Base-by-base conservation (phyloP, 306 rosid species). In the Dicorynia guianensis region DNA sequence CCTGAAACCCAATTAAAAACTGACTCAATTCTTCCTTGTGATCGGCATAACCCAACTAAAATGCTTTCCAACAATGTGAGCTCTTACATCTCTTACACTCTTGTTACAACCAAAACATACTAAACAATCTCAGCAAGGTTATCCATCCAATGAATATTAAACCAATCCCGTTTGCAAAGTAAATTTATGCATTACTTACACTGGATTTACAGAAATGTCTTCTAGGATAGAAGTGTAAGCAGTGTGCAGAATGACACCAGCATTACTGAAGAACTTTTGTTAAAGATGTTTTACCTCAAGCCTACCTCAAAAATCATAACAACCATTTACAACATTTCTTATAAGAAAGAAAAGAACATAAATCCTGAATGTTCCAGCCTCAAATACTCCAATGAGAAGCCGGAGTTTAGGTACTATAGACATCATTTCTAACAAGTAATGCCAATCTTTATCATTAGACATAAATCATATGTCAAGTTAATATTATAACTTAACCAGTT, bases 101-200 rank as follows among this genome's bases (percentile, higher is more conserved):
- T 63, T 56, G 63, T 47, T 35, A 50, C 53, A 57, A 38, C 75
- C 47, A 30, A 72, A 47, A n/a, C 69, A 64, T 6, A 8, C 57
- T 56, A 64, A 56, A 72, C 47, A 39, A 53, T 54, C 47, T 25
- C 44, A 56, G 18, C 36, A 56, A 35, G 19, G 17, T 10, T 20
- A 63, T 33, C 59, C 5, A 7, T 44, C 61, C 33, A 20, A 38
- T 7, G 67, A 50, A n/a, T 39, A 78, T 66, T 1, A 50, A 25
- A 38, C 43, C 50, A 54, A 35, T 63, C 54, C 55, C 46, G 13
- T 44, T 55, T 17, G 43, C 63, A 65, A 65, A 20, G 13, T 57
- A 48, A 68, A 46, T 57, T 52, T 67, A 30, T 7, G 8, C 47
- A 42, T 63, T 44, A 66, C 43, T 71, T 71, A 42, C 54, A 47